Evolutionary conservation across 495 filamentous ascomycete species (phyloP).

Genomic region (Hypoxylon perforatum): DNA sequence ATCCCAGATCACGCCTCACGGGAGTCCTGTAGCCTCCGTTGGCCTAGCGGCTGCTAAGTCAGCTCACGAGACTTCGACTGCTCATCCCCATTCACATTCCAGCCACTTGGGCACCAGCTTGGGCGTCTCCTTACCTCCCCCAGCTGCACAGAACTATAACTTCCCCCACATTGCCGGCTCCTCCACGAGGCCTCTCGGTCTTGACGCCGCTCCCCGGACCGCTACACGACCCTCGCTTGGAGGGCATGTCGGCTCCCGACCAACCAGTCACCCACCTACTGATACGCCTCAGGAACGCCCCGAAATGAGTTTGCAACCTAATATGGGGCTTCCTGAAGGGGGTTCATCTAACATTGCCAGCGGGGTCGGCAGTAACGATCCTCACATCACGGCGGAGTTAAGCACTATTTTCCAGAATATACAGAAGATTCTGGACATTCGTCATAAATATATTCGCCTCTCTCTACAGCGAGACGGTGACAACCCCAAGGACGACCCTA

Average conservation of each 20-base stretch:
- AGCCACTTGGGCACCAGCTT: conserved; percentile 13
- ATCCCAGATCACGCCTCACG: conserved; percentile 57
- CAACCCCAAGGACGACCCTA: conserved; percentile 86
- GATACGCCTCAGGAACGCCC: conserved; percentile 38
- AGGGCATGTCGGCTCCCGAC: conserved; percentile 26
- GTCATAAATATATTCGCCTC: conserved; percentile 88
- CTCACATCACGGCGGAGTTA: conserved; percentile 82
- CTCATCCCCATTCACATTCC: conserved; percentile 20
- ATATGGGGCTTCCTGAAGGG: conserved; percentile 38
- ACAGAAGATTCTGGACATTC: conserved; percentile 81
- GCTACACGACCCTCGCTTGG: conserved; percentile 45
- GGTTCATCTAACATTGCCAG: conserved; percentile 37
- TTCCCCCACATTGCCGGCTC: conserved; percentile 44
- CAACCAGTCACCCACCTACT: conserved; percentile 18
- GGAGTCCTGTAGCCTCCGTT: conserved; percentile 58
- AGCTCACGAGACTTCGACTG: conserved; percentile 22
- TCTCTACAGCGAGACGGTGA: conserved; percentile 82
- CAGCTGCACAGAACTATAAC: conserved; percentile 40
- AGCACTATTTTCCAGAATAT: conserved; percentile 87
- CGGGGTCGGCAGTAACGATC: conserved; percentile 66
- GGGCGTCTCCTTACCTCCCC: conserved; percentile 25
- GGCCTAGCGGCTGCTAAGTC: conserved; percentile 20
- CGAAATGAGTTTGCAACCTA: conserved; percentile 24
- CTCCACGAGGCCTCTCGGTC: conserved; percentile 25
- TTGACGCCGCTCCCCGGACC: conserved; percentile 44